Evolutionary conservation across 1,284 basidiomycete genomes (phyloP), one percentile per base, ranked within the genome.

Genomic region (Leccinum subrobustum): DNA sequence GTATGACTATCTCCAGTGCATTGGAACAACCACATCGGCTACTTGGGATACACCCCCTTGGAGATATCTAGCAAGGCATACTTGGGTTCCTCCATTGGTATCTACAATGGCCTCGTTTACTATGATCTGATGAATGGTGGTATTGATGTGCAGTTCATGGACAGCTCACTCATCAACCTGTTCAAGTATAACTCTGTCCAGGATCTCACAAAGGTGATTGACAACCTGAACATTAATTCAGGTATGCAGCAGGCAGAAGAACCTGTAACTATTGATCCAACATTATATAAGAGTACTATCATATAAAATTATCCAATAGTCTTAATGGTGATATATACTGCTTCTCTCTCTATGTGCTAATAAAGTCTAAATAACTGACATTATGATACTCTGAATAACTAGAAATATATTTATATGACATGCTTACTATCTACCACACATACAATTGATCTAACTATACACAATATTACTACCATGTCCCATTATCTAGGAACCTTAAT

Each of bases 21-120:
- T 5, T 96, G 90, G 80, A 91, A 87, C 61, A 89, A 87, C 68
- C 89, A 95, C 56, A 84, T 89, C 53, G 96, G 96, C 0, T 98
- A 96, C 75, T 76, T 97, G 66, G 97, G 95, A 1, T 93, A 87
- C 73, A 95, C 93, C 0, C 85, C 87, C 23, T 87, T 88, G 69
- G 88, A 91, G 63, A 84, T 99, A 70, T 83, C 79, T 67, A 87
- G 83, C 65, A 83, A 89, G 82, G 89, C 91, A 7, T 81, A 70
- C 55, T 71, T 78, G n/a, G 90, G 87, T 7, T 78, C 74, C 20
- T 86, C 88, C 0, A 82, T 97, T 7, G 96, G 85, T 16, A 84
- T 98, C 31, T 93, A 95, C 78, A 84, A 94, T 59, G 84, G 88
- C 8, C 77, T 93, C 61, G 82, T 99, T 14, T 99, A 25, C 25